These are phyloP conservation scores for Tulasnella sp. DNA, from an alignment of 768 basidiomycete genomes.

Conservation along the genomic window DNA sequence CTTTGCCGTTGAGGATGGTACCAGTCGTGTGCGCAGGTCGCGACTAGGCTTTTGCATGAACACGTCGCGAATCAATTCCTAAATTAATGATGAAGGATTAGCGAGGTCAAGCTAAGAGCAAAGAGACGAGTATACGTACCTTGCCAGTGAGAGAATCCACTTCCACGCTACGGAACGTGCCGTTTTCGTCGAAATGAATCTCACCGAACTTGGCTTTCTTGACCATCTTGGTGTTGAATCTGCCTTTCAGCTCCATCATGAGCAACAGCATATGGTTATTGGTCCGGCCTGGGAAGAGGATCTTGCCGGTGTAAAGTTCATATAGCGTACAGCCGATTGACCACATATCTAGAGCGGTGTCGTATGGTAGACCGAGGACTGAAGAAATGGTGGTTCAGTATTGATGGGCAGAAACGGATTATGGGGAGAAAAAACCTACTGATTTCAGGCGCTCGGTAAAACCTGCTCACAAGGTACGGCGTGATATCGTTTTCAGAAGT, in stretches of 20 bases:
- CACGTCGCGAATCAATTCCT: slow-evolving; percentile 76
- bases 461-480: slow-evolving; percentile 92
- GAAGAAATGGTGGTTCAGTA: slow-evolving; percentile 9
- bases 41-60: slow-evolving; percentile 72
- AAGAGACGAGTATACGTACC: slow-evolving; percentile 38
- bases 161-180: slow-evolving; percentile 70
- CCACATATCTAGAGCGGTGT: slow-evolving; percentile 90
- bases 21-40: slow-evolving; percentile 69
- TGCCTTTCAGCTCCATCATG: slow-evolving; percentile 97
- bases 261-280: slow-evolving; percentile 97
- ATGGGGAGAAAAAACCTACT: slow-evolving; percentile 42
- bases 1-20: slow-evolving; percentile 68
- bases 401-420: slow-evolving; percentile 16
- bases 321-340: slow-evolving; percentile 96
- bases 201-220: slow-evolving; percentile 90
- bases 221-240: slow-evolving; percentile 87
- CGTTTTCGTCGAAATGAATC: slow-evolving; percentile 87
- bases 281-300: slow-evolving; percentile 89
- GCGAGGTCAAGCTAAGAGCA: no score
- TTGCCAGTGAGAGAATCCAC: slow-evolving; percentile 71
- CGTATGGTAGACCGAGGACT: slow-evolving; percentile 95
- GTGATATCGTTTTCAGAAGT: slow-evolving; percentile 93
- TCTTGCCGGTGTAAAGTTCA: slow-evolving; percentile 91
- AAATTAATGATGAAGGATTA: slow-evolving; percentile 15
- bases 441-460: slow-evolving; percentile 98